Evolutionary conservation across 768 basidiomycete species (phyloP), one percentile per base, ranked within the genome.

Genomic region (Fistulinella prunicolor): DNA sequence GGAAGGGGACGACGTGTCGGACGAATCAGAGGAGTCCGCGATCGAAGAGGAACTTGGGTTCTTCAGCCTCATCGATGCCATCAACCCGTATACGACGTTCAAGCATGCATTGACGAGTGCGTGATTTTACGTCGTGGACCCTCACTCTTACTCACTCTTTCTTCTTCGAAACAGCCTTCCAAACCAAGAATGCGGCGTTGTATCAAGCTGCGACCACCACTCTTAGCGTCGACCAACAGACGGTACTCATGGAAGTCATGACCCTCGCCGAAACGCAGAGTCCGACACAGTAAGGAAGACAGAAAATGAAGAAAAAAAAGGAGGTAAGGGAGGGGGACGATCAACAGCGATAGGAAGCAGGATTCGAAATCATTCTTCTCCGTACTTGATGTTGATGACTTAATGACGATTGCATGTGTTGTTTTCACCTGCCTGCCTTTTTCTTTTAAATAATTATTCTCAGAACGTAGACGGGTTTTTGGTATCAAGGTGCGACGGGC

Each of bases 1-100:
- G 1, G 38, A 28, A 26, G 50, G 62, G 1, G 73, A 65, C 8
- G 72, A 70, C 1, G 57, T 44, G 4, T 68, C 74, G 0, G 73
- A 73, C 0, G 73, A 69, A 0, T 72, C 70, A 4, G 78, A 76
- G 9, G 82, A 78, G 29, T 84, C 78, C 14, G 79, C 75, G 1
- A 82, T 91, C 44, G 80, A 82, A 42, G 90, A 94, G 60, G 92
- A 94, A 63, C 77, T 94, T 9, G 85, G 88, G 6, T 92, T 86
- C 66, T 81, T 92, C 64, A 92, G 88, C 58, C 81, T 89, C 39
- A 75, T 94, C 34, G 93, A 94, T 53, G 76, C 68, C 45, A 82
- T 91, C 45, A 79, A 94, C 59, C 83, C 85, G 4, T 94, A 94
- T 62, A 65, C 73, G 38, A 74, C 81, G 0, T 94, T 94, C 76